phyloP scores from a whole-genome alignment of 2,329 filamentous ascomycete species.

The Penicillium sp. region DNA sequence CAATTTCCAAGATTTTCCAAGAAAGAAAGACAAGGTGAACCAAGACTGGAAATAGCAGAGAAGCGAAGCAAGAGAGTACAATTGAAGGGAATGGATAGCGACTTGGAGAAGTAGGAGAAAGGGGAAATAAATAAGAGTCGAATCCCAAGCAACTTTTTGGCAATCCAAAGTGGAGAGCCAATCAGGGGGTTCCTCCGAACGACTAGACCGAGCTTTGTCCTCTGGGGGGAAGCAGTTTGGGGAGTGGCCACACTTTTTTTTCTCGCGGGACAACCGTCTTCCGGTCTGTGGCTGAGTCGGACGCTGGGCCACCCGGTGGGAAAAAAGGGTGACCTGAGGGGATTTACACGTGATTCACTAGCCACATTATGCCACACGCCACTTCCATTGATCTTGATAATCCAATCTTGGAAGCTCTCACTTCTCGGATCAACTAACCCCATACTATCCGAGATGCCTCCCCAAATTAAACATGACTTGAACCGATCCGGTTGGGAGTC shows the following conservation, averaged over 20 bases:
- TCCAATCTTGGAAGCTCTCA: slow-evolving; percentile 4
- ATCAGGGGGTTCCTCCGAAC: slow-evolving; percentile 5
- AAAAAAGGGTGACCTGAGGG: slow-evolving; percentile 15
- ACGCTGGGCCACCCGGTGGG: slow-evolving; percentile 11
- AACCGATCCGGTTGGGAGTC: slow-evolving; percentile 96
- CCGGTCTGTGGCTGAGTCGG: slow-evolving; percentile 23
- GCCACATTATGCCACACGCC: slow-evolving; percentile 14
- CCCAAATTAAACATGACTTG: slow-evolving; percentile 93
- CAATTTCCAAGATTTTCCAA: slow-evolving; percentile 1
- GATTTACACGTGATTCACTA: slow-evolving; percentile 9
- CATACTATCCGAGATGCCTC: slow-evolving; percentile 54
- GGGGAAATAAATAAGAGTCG: slow-evolving; percentile 21
- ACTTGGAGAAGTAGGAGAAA: slow-evolving; percentile 12
- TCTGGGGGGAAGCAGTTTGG: slow-evolving; percentile 1
- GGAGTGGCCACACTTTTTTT: slow-evolving; percentile 10
- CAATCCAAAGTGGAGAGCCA: slow-evolving; percentile 13
- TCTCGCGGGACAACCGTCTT: slow-evolving; percentile 12
- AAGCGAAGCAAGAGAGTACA: slow-evolving; percentile 12
- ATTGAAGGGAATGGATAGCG: slow-evolving; percentile 12
- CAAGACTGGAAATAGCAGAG: slow-evolving; percentile 8
- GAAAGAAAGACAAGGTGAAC: not conserved
- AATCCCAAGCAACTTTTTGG: slow-evolving; percentile 24
- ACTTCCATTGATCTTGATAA: slow-evolving; percentile 11
- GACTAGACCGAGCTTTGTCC: slow-evolving; percentile 10
- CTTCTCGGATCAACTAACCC: not conserved